Conservation (phyloP, 73 alveolate genomes). For the Tetrahymena malaccensis region DNA sequence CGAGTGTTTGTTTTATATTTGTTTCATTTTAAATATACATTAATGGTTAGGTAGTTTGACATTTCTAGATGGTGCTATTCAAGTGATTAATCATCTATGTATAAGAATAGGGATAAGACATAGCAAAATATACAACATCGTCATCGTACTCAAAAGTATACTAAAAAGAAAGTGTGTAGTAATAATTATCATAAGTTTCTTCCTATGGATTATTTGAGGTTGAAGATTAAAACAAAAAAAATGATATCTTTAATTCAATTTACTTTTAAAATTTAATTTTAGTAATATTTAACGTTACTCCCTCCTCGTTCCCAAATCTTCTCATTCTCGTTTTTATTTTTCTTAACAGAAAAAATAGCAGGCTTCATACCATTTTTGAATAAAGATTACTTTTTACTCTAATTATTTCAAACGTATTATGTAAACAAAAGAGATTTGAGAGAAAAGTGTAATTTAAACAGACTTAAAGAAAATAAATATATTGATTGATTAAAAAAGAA, state of each 20-base stretch:
- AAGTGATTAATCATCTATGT: neutral
- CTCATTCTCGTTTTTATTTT: slow-evolving; percentile 36
- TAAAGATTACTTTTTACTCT: neutral
- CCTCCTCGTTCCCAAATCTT: slow-evolving; percentile 57
- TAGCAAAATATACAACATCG: slow-evolving; percentile 58
- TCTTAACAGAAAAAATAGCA: neutral
- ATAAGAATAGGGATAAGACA: slow-evolving; percentile 61
- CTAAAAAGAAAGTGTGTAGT: slow-evolving; percentile 45
- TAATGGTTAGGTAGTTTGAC: neutral
- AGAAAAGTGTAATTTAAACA: too few relatives aligned
- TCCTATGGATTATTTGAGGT: neutral
- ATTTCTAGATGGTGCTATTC: neutral
- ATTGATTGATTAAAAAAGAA: too few relatives aligned
- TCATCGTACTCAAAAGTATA: slow-evolving; percentile 29
- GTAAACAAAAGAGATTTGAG: neutral
- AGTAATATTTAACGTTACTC: slow-evolving; percentile 29
- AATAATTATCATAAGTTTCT: neutral
- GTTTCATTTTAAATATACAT: neutral
- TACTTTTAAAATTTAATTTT: slow-evolving; percentile 44
- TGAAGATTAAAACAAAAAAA: too few relatives aligned
- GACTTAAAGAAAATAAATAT: too few relatives aligned
- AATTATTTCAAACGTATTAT: neutral
- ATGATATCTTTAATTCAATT: neutral
- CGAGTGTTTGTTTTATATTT: too few relatives aligned
- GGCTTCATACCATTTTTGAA: neutral